These are phyloP conservation scores for Ustilago curta DNA, from an alignment of 1,284 basidiomycete genomes.

Conservation along the genomic window DNA sequence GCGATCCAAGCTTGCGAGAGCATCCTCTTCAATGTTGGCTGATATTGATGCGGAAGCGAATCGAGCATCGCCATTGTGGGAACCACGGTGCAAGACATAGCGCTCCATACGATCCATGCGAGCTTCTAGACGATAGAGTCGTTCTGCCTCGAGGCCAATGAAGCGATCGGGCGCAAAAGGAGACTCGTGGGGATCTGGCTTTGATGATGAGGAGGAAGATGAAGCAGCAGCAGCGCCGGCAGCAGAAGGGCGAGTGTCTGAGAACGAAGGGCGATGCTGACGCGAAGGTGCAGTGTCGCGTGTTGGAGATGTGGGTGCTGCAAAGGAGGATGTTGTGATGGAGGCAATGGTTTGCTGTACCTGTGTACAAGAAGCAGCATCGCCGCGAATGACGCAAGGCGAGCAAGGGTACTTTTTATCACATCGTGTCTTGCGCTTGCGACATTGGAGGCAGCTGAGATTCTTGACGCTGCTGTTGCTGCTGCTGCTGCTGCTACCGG, in stretches of 20 bases:
- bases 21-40: constrained; percentile 12
- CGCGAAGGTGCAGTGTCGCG: constrained; percentile 11
- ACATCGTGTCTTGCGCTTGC: constrained; percentile 50
- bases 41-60: constrained; percentile 15
- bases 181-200: constrained; percentile 18
- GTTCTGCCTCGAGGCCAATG: constrained; percentile 36
- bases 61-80: constrained; percentile 5
- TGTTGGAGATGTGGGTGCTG: constrained; percentile 19
- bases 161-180: constrained; percentile 27
- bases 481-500: constrained; percentile 1
- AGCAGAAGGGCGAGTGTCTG: constrained; percentile 11
- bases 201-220: constrained; percentile 29
- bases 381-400: constrained; percentile 46
- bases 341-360: constrained; percentile 51
- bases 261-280: constrained; percentile 25
- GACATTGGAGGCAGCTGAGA: constrained; percentile 49
- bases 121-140: constrained; percentile 34
- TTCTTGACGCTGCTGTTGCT: constrained; percentile 45
- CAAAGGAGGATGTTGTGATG: constrained; percentile 29
- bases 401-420: constrained; percentile 51
- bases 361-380: constrained; percentile 37
- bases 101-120: constrained; percentile 45
- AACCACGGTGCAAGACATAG: constrained; percentile 11
- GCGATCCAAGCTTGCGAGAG: constrained; percentile 10
- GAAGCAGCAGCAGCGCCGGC: neutral